phyloP scores from a whole-genome alignment of 345 rosid species.

The Anastatica hierochuntica region DNA sequence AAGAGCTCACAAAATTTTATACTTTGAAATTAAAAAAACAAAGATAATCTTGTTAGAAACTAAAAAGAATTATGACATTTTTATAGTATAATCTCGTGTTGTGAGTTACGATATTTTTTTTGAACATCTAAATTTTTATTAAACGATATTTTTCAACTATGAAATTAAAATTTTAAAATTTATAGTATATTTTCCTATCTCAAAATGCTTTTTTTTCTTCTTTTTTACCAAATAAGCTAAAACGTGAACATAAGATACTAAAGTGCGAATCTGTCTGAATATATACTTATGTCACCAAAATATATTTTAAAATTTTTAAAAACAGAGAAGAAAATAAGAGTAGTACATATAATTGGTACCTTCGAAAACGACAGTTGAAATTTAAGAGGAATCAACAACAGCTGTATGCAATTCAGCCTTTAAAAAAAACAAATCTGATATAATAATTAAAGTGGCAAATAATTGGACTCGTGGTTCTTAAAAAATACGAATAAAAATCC shows the following conservation, averaged over 20 bases:
- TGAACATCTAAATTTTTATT: no score
- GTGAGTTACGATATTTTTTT: no score
- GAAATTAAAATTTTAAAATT: not conserved
- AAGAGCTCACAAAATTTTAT: no score
- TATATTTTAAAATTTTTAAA: not conserved
- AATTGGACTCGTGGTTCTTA: conserved; percentile 14
- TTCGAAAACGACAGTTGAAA: conserved; percentile 19
- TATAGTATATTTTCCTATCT: not conserved
- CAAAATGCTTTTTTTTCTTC: not conserved
- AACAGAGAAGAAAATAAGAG: not conserved
- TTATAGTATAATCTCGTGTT: no score
- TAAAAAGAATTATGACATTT: no score
- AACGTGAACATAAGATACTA: conserved; percentile 11
- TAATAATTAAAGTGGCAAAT: conserved; percentile 13
- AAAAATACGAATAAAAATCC: conserved; percentile 7
- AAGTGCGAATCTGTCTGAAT: conserved; percentile 18
- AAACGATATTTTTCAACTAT: no score
- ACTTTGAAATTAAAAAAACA: no score
- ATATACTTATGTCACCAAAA: conserved; percentile 4
- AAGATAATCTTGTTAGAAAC: no score
- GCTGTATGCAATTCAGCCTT: conserved; percentile 23
- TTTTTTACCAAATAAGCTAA: conserved; percentile 15
- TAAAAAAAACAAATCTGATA: not conserved
- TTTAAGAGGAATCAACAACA: conserved; percentile 8
- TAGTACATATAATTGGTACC: conserved; percentile 23